A percentile compares a stretch with the other conserved stretches of the same genome.
phyloP scores from a whole-genome alignment of 371 early-diverging fungal genomes.

The Rhizopus arrhizus region DNA sequence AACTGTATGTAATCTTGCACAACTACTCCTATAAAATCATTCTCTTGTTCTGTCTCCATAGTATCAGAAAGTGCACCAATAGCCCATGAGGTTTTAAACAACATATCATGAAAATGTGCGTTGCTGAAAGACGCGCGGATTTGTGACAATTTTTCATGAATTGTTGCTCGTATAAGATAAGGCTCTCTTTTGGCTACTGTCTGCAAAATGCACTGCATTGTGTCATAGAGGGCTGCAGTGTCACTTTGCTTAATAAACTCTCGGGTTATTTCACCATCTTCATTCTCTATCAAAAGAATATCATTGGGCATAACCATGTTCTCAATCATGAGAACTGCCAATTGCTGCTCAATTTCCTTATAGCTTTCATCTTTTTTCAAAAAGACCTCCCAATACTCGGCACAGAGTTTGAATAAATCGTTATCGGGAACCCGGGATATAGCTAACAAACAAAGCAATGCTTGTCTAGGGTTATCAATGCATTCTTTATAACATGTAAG shows the following conservation, averaged over 20 bases:
- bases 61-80: constrained; percentile 95
- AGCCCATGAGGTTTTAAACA: constrained; percentile 98
- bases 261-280: constrained; percentile 98
- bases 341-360: constrained; percentile 67
- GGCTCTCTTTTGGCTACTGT: constrained; percentile 91
- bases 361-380: constrained; percentile 26
- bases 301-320: constrained; percentile 97
- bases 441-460: constrained; percentile 82
- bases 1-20: constrained; percentile 87
- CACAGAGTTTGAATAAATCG: constrained; percentile 94
- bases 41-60: constrained; percentile 88
- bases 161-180: constrained; percentile 58
- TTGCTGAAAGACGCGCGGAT: background rate
- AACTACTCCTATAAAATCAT: constrained; percentile 85
- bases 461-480: constrained; percentile 52
- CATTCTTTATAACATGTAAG: constrained; percentile 72
- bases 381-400: constrained; percentile 94
- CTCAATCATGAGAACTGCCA: constrained; percentile 89
- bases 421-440: constrained; percentile 90
- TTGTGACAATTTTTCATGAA: constrained; percentile 62
- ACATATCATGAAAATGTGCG: constrained; percentile 71
- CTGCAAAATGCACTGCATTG: constrained; percentile 94
- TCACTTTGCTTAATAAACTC: constrained; percentile 98
- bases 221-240: constrained; percentile 95
- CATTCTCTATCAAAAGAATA: constrained; percentile 96